Evolutionary conservation across 2,329 filamentous ascomycete species (phyloP), one percentile per base, ranked within the genome.

Genomic region (Exophiala sp.): DNA sequence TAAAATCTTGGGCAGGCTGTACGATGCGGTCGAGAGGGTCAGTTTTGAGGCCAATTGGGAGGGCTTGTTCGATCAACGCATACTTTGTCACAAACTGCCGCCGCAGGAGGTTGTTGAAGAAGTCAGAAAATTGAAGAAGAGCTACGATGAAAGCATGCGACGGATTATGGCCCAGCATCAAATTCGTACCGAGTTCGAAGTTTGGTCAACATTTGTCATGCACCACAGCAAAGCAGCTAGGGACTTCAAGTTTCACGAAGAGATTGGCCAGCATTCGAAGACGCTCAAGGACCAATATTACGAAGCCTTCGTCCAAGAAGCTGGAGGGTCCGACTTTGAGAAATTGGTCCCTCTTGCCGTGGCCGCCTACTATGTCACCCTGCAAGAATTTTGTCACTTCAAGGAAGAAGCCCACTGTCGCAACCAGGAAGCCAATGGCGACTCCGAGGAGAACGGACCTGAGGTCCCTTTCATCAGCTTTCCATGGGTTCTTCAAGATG

Each of bases 221-320:
- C 80, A 81, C 1, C 89, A 87, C 65, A 87, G 88, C 7, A 79
- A 83, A 0, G 79, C 89, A 21, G 84, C 82, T 33, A 82, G 79
- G 7, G 89, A 94, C 59, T 97, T 95, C 74, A 95, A 94, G 65
- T 82, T 91, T 44, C 85, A 91, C 45, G 92, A 99, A 69, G 86
- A 88, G 12, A 83, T 97, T 32, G 88, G 87, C 0, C 76, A 78
- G 3, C 82, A 92, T 16, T 81, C 86, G 1, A 75, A 75, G 1
- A 75, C 77, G 0, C 73, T 97, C 24, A 89, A 85, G 64, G 76
- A 86, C 6, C 78, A 83, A 6, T 94, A 89, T 69, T 82, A 83
- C 8, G 77, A 81, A 0, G 69, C 82, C 5, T 91, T 89, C 64
- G 80, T 82, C 48, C 76, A 84, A 32, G 79, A 80, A 53, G 85